Evolutionary conservation across 2,329 filamentous ascomycete species (phyloP).

Genomic region (Colletotrichum liaoningense): DNA sequence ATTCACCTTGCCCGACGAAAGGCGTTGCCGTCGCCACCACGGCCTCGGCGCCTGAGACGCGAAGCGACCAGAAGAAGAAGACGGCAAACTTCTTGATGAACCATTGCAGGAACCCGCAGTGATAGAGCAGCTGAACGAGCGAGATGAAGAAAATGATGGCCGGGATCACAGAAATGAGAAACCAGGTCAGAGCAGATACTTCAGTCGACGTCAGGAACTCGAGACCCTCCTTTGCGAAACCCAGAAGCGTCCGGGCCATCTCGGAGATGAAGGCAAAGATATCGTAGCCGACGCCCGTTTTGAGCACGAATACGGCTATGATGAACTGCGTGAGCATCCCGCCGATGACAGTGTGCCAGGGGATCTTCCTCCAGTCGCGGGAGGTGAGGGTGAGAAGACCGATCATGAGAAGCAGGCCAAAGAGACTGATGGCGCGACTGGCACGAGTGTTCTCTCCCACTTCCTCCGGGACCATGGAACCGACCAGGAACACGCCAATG

Average conservation of each 20-base stretch:
- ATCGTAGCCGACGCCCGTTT: conserved; percentile 55
- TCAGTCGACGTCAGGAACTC: conserved; percentile 68
- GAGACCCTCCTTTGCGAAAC: conserved; percentile 73
- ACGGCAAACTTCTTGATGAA: conserved; percentile 78
- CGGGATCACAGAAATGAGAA: conserved; percentile 74
- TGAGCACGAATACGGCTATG: conserved; percentile 29
- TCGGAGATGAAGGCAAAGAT: conserved; percentile 80
- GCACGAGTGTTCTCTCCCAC: conserved; percentile 27
- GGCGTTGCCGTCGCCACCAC: conserved; percentile 81
- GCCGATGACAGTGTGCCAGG: conserved; percentile 33
- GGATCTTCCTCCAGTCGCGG: conserved; percentile 30
- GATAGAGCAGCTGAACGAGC: conserved; percentile 77
- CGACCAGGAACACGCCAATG: conserved; percentile 23
- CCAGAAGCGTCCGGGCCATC: conserved; percentile 71
- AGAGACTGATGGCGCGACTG: conserved; percentile 27
- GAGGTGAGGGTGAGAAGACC: conserved; percentile 24
- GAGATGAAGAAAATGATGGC: conserved; percentile 85
- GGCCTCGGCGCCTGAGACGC: conserved; percentile 79
- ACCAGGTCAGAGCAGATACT: conserved; percentile 61
- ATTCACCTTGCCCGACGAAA: conserved; percentile 84
- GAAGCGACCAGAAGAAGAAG: conserved; percentile 83
- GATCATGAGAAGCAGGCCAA: conserved; percentile 27
- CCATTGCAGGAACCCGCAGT: conserved; percentile 78
- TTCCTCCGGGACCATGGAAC: conserved; percentile 28
- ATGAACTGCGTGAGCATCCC: conserved; percentile 32